Base-by-base conservation (phyloP, 1,284 basidiomycete genomes). In the Rhodofomes roseus region DNA sequence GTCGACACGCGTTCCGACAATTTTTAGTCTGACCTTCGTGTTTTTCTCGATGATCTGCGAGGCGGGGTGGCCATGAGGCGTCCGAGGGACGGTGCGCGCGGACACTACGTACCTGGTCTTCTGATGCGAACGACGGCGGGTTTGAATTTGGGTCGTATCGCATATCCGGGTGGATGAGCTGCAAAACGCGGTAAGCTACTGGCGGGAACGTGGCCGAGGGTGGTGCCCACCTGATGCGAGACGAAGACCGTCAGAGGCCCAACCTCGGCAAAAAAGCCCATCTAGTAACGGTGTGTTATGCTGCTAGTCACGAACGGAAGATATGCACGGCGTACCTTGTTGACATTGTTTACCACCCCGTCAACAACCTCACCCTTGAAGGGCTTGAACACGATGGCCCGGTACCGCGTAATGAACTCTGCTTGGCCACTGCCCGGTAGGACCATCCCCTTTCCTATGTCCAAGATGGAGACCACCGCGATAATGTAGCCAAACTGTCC, bases 281-380 rank as follows among this genome's bases (percentile, higher is more conserved):
- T 98, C 95, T 96, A 29, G 9, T 14, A 8, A 48, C 40, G 16
- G n/a, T 20, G n/a, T 20, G 31, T 37, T 34, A 9, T n/a, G 7
- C 18, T 52, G 37, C 25, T 22, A 36, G 14, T 37, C 36, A 9
- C 23, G 22, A 34, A 40, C n/a, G 20, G 6, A 31, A 1, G 29
- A 18, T 23, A 18, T 8, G 22, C 4, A 41, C 65, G 4, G 22
- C 87, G 67, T 66, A 94, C 93, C 83, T 98, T 98, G 75, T 92
- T 97, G 43, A 99, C 97, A 65, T 94, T 96, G 66, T 90, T 91
- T 27, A 99, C 96, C 8, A 96, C 89, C 1, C 95, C 96, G 74
- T 99, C 97, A 39, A 99, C 93, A 5, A 98, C 96, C 75, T 99
- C 96, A 23, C 96, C 96, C 76, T 98, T 98, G 84, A 98, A 99